Base-by-base conservation (phyloP, 2,329 filamentous ascomycete species). In the Xylariaceae sp. region DNA sequence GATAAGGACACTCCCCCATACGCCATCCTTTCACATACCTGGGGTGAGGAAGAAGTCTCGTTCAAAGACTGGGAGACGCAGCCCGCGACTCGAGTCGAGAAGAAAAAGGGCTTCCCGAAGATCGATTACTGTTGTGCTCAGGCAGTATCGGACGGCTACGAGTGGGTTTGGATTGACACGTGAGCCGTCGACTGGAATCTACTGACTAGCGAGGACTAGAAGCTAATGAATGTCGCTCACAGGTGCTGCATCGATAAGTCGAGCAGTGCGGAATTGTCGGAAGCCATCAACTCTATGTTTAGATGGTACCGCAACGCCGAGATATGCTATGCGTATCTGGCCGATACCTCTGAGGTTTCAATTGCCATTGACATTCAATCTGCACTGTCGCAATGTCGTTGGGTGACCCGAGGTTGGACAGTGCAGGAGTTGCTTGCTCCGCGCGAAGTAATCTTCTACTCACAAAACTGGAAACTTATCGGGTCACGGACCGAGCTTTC, bases 171-270 rank as follows among this genome's bases (percentile, higher is more conserved):
- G 52, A 4, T 53, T 10, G 53, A 55, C 42, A 55, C 53, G 17
- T 44, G 18, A 22, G 17, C 18, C 18, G 10, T 41, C 33, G 14
- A 36, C 33, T 36, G 33, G 33, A 36, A 36, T 14, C 10, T 36
- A 14, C 9, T 22, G 19, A 7, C 42, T 41, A 41, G 10, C 16
- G 11, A 17, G 39, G 11, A 12, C 11, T 16, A 31, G 9, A 16
- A 42, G 18, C 28, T 31, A 28, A 22, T 16, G 12, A 47, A 28
- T 16, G 42, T 12, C 17, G 6, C 14, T 12, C 18, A 44, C 7
- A 61, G 53, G n/a, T 60, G 56, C 42, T 61, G 60, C 41, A 61
- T 64, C 34, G 56, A 64, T 39, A 62, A 64, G 44, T 48, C 43
- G 13, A 60, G 58, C 34, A 63, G 57, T 36, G 59, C 60, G 28